Conservation (phyloP, 2,329 filamentous ascomycete species). For the Penicillium verrucosum region DNA sequence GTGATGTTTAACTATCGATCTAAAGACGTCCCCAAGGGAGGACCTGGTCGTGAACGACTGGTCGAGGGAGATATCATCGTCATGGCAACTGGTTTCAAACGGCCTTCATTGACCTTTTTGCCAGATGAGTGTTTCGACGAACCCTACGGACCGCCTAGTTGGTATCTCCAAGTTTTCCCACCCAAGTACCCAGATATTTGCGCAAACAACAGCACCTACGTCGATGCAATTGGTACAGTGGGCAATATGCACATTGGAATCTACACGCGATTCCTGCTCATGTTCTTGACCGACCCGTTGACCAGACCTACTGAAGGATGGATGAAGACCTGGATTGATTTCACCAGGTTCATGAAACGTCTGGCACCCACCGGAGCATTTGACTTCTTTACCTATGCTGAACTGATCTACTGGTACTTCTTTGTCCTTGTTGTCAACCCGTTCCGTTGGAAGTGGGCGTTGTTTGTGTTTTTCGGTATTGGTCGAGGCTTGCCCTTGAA, state of each 20-base stretch:
- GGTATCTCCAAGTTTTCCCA: slow-evolving; percentile 86
- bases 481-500: slow-evolving; percentile 63
- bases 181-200: slow-evolving; percentile 69
- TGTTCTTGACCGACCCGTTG: slow-evolving; percentile 79
- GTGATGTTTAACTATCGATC: slow-evolving; percentile 69
- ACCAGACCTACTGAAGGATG: slow-evolving; percentile 67
- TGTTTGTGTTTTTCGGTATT: slow-evolving; percentile 77
- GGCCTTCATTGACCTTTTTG: slow-evolving; percentile 70
- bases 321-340: slow-evolving; percentile 86
- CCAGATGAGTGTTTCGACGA: slow-evolving; percentile 69
- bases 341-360: slow-evolving; percentile 69
- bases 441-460: slow-evolving; percentile 85
- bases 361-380: slow-evolving; percentile 71
- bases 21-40: slow-evolving; percentile 71
- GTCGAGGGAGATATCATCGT: slow-evolving; percentile 74
- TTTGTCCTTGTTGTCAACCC: slow-evolving; percentile 78
- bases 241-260: slow-evolving; percentile 89
- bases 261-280: slow-evolving; percentile 79
- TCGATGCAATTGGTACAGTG: slow-evolving; percentile 75
- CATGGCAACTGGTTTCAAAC: slow-evolving; percentile 77
- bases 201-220: slow-evolving; percentile 79
- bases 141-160: slow-evolving; percentile 75
- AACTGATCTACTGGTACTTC: slow-evolving; percentile 79
- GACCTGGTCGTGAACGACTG: slow-evolving; percentile 64
- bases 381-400: slow-evolving; percentile 85